phyloP scores from a whole-genome alignment of 768 basidiomycete genomes.

The Mycena maculata region DNA sequence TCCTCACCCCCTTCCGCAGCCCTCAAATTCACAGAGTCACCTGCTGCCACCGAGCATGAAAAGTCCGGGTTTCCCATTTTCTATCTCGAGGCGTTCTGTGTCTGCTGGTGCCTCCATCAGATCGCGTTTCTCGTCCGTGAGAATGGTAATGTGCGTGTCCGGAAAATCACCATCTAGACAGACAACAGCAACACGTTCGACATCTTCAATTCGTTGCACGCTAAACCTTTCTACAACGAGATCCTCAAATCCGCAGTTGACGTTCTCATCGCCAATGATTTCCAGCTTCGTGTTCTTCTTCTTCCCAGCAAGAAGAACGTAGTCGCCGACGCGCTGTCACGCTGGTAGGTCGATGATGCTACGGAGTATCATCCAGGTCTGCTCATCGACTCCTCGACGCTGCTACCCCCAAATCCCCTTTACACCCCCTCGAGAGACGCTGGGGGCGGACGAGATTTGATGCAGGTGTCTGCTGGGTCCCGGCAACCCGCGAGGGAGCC shows the following conservation, averaged over 20 bases:
- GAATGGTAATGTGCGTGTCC: neutral
- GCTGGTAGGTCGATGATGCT: slow-evolving; percentile 25
- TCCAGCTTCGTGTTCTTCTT: slow-evolving; percentile 40
- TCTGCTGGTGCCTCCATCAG: slow-evolving; percentile 28
- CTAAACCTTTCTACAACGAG: slow-evolving; percentile 32
- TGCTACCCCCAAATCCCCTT: slow-evolving; percentile 2
- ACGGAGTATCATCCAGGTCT: slow-evolving; percentile 3
- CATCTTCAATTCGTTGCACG: slow-evolving; percentile 35
- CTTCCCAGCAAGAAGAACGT: slow-evolving; percentile 36
- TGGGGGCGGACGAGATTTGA: slow-evolving; percentile 44
- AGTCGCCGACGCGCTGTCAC: slow-evolving; percentile 45
- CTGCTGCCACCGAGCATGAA: too few species aligned
- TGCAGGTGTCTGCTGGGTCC: slow-evolving; percentile 20
- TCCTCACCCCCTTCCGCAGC: slow-evolving; percentile 5
- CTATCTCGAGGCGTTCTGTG: slow-evolving; percentile 40
- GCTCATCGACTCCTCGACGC: neutral
- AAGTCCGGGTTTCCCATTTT: slow-evolving; percentile 43
- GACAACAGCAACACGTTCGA: slow-evolving; percentile 40
- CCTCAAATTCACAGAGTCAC: too few species aligned
- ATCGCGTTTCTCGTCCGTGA: neutral
- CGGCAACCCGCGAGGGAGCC: slow-evolving; percentile 46
- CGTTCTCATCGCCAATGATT: slow-evolving; percentile 1
- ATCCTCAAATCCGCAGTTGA: slow-evolving; percentile 34
- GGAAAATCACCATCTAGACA: slow-evolving; percentile 35
- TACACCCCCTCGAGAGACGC: slow-evolving; percentile 42